Base-by-base conservation (phyloP, 2,329 filamentous ascomycete species). In the Gyromitra esculenta region DNA sequence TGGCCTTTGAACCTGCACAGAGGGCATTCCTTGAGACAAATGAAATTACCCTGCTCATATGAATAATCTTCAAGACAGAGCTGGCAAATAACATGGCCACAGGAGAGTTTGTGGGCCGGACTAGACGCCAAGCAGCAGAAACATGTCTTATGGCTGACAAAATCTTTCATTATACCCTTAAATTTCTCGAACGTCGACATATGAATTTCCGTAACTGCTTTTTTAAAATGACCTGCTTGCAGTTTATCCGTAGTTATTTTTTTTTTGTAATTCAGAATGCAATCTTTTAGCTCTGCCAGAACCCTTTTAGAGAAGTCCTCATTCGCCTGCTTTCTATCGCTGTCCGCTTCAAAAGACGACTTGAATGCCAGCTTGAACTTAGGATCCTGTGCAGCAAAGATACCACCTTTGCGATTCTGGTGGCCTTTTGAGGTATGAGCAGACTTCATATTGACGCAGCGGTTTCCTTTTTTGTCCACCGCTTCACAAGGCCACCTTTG, bases 401-500 rank as follows among this genome's bases (percentile, higher is more conserved):
- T 83, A 57, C 80, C 82, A 0, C 86, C 86, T 15, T 82, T 81
- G 18, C 80, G 79, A 50, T 83, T 82, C 72, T 87, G 86, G 77
- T 87, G 86, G 0, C 84, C 85, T 18, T 81, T 85, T 84, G 4
- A 78, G 73, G 68, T 85, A 84, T 15, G 82, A 78, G 11, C 75
- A 52, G 52, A 43, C 79, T 25, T 78, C 79, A 18, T 84, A 75
- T 86, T 86, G 7, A 83, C 81, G 71, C 85, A 86, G 21, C 81
- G 71, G 0, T 74, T 50, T 7, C 68, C 70, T 5, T 64, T 54
- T n/a, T 48, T 62, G 43, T 83, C 81, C 0, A 75, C 66, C 62
- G 82, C 86, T 56, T 84, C 83, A 71, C 86, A 87, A 5, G 85
- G 85, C 82, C 84, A 86, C 63, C 85, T 82, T 56, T 84, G 81